phyloP scores from a whole-genome alignment of 1,139 yeast species.

The Torulaspora globosa region DNA sequence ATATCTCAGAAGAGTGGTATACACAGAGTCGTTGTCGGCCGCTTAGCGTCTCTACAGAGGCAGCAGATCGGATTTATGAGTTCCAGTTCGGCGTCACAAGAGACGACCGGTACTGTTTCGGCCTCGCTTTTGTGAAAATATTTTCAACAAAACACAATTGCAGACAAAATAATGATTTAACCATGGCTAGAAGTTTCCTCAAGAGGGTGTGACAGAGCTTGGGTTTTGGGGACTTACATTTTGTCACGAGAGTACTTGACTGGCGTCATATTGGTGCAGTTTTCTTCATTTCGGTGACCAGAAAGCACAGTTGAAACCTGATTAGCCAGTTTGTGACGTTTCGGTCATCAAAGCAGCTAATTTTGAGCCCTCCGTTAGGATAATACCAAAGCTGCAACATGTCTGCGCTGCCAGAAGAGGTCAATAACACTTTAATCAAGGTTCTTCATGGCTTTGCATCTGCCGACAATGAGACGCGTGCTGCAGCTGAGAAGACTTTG shows the following conservation, averaged over 20 bases:
- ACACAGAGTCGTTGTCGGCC: background rate
- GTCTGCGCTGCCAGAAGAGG: slow-evolving; percentile 63
- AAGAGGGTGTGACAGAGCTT: background rate
- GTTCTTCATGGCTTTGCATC: slow-evolving; percentile 70
- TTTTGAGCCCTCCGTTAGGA: background rate
- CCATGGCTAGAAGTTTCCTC: background rate
- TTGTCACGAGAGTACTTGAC: background rate
- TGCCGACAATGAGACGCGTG: slow-evolving; percentile 67
- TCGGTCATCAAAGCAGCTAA: background rate
- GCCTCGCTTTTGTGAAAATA: slow-evolving; percentile 5
- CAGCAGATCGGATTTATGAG: background rate
- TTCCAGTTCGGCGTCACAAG: background rate
- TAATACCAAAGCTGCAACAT: slow-evolving; percentile 28
- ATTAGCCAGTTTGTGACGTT: background rate
- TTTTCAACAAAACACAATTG: background rate
- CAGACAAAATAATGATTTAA: background rate
- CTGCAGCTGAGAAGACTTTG: slow-evolving; percentile 71
- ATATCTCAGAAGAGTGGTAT: background rate
- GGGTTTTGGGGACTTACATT: background rate
- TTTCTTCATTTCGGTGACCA: background rate
- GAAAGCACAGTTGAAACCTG: background rate
- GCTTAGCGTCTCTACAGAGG: too few relatives aligned
- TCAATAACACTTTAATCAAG: slow-evolving; percentile 51
- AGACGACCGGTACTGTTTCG: slow-evolving; percentile 5
- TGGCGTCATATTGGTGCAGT: background rate